A percentile compares a stretch with the other conserved stretches of the same genome.
These are phyloP conservation scores for Thermomucor indicae-seudaticae DNA, from an alignment of 371 early-diverging fungal species.

Conservation along the genomic window DNA sequence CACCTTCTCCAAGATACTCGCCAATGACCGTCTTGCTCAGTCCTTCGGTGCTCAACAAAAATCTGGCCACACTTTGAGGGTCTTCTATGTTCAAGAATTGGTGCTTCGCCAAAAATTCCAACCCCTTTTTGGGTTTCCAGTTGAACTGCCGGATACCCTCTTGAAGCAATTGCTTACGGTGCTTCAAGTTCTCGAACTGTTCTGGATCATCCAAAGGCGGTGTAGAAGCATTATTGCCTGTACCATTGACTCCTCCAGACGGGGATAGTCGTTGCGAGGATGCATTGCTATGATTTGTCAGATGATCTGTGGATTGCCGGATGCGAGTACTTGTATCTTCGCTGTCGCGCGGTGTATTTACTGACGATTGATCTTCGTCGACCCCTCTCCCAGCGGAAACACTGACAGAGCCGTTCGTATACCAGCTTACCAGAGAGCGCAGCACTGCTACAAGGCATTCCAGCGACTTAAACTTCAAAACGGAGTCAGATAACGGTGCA, in stretches of 20 bases:
- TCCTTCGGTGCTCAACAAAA: constrained; percentile 72
- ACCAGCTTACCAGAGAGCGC: constrained; percentile 50
- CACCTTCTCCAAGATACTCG: constrained; percentile 93
- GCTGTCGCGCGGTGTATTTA: constrained; percentile 37
- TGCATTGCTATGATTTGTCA: constrained; percentile 29
- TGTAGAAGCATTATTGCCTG: constrained; percentile 24
- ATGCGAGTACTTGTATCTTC: constrained; percentile 19
- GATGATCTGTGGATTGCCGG: constrained; percentile 12
- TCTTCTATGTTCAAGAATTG: constrained; percentile 57
- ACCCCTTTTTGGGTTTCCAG: constrained; percentile 90
- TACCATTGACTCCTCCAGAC: constrained; percentile 20
- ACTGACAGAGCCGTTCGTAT: constrained; percentile 43
- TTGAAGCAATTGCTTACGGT: constrained; percentile 74
- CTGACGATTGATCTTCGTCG: constrained; percentile 22
- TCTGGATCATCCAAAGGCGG: constrained; percentile 70
- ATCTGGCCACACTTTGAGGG: constrained; percentile 65
- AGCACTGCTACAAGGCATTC: constrained; percentile 55
- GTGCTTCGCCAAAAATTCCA: constrained; percentile 64
- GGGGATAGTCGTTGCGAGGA: constrained; percentile 49
- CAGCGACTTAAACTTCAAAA: constrained; percentile 45
- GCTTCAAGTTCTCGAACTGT: constrained; percentile 74
- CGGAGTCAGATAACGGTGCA: constrained; percentile 36
- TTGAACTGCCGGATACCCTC: constrained; percentile 83
- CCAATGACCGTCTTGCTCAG: constrained; percentile 87
- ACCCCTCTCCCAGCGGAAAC: constrained; percentile 27